Conservation (phyloP, 345 rosid genomes). For the Populus nigra region DNA sequence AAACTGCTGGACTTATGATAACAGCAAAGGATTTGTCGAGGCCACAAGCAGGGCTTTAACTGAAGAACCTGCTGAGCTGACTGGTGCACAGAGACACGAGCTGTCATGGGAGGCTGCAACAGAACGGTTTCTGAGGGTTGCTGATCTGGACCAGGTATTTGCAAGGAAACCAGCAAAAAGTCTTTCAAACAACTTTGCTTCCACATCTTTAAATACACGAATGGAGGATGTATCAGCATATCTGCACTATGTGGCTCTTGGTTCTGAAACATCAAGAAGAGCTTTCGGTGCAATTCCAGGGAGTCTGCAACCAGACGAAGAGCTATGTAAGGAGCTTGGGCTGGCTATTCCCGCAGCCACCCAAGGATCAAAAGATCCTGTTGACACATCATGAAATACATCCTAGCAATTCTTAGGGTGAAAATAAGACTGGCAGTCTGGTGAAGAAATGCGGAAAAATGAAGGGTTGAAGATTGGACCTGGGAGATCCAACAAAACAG, state of each 20-base stretch:
- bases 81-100: conserved; percentile 61
- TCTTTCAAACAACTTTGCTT: conserved; percentile 40
- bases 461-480: too few relatives aligned
- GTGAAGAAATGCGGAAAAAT: too few relatives aligned
- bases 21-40: conserved; percentile 50
- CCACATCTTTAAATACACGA: conserved; percentile 46
- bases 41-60: conserved; percentile 53
- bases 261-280: conserved; percentile 65
- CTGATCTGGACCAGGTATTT: conserved; percentile 33
- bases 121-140: conserved; percentile 58
- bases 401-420: too few relatives aligned
- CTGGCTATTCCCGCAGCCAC: conserved; percentile 32
- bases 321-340: conserved; percentile 73
- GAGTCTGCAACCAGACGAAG: conserved; percentile 79
- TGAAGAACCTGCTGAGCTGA: conserved; percentile 64
- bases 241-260: conserved; percentile 64
- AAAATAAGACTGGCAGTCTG: too few relatives aligned
- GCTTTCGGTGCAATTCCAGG: conserved; percentile 85
- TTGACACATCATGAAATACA: too few relatives aligned
- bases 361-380: conserved; percentile 8
- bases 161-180: conserved; percentile 9
- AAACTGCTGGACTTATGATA: conserved; percentile 62
- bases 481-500: too few relatives aligned
- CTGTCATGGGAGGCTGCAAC: conserved; percentile 95
- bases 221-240: conserved; percentile 74